Evolutionary conservation across 108 stramenopile species (phyloP).

Genomic region (Nitzschia sp.): DNA sequence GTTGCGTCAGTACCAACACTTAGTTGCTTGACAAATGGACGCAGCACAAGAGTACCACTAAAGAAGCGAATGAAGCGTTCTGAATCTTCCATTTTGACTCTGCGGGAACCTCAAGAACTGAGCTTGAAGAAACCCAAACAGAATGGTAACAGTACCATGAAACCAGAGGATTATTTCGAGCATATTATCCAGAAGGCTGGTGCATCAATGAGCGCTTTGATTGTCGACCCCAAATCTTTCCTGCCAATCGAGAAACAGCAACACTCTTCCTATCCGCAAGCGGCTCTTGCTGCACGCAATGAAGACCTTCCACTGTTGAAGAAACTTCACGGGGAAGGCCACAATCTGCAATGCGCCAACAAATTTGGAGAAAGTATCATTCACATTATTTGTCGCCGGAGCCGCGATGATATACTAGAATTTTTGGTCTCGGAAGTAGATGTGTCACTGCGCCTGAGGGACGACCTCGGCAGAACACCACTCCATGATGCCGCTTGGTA

Average conservation of each 20-base stretch:
- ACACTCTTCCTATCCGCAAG: slow-evolving; percentile 42
- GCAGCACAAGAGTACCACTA: too few species aligned
- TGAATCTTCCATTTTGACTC: neutral
- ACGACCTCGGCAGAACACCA: slow-evolving; percentile 69
- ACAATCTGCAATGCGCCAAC: slow-evolving; percentile 43
- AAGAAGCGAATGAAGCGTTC: slow-evolving; percentile 1
- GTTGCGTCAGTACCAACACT: slow-evolving; percentile 1
- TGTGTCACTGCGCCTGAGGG: slow-evolving; percentile 23
- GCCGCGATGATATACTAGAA: slow-evolving; percentile 33
- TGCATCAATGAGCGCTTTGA: neutral
- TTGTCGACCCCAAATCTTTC: neutral
- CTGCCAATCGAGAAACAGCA: slow-evolving; percentile 30
- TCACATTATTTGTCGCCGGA: slow-evolving; percentile 52
- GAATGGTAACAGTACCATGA: neutral
- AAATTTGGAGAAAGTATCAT: slow-evolving; percentile 53
- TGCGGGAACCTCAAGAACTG: neutral
- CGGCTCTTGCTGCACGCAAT: slow-evolving; percentile 21
- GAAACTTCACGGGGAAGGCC: slow-evolving; percentile 8
- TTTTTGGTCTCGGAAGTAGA: slow-evolving; percentile 31
- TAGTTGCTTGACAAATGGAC: too few species aligned
- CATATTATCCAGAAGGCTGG: neutral
- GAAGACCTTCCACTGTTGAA: slow-evolving; percentile 18
- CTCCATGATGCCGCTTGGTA: slow-evolving; percentile 66
- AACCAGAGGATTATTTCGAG: slow-evolving; percentile 1
- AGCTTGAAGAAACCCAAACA: neutral